These are phyloP conservation scores for Rhodotorula graminis DNA, from an alignment of 768 basidiomycete species.

Conservation along the genomic window DNA sequence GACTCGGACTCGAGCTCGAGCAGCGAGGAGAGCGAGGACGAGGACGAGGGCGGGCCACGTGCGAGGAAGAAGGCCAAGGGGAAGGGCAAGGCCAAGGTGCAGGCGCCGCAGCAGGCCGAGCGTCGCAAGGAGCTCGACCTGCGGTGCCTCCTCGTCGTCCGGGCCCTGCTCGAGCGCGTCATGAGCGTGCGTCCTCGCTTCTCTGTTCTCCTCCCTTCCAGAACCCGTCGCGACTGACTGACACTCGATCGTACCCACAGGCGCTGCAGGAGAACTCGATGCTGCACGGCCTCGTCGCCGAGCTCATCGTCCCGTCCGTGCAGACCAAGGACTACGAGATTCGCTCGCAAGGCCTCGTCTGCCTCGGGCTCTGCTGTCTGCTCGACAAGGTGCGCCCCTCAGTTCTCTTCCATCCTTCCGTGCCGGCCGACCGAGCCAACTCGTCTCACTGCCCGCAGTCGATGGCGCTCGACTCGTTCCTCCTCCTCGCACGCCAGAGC, in stretches of 20 bases:
- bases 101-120: slow-evolving; percentile 56
- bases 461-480: slow-evolving; percentile 60
- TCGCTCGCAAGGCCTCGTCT: slow-evolving; percentile 72
- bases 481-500: slow-evolving; percentile 75
- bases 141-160: slow-evolving; percentile 69
- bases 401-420: not conserved
- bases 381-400: slow-evolving; percentile 62
- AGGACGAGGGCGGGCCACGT: not conserved
- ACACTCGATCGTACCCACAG: slow-evolving; percentile 35
- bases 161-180: slow-evolving; percentile 78
- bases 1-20: slow-evolving; percentile 4
- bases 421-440: not conserved
- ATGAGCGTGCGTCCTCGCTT: slow-evolving; percentile 56
- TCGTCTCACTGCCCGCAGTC: slow-evolving; percentile 43
- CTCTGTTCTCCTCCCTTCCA: not conserved
- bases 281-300: slow-evolving; percentile 63
- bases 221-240: accelerated
- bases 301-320: slow-evolving; percentile 85
- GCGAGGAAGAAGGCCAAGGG: slow-evolving; percentile 2
- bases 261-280: slow-evolving; percentile 62
- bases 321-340: slow-evolving; percentile 77
- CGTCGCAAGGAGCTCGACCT: slow-evolving; percentile 62
- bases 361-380: slow-evolving; percentile 76
- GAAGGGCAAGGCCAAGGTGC: slow-evolving; percentile 34
- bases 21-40: slow-evolving; percentile 13